phyloP scores from a whole-genome alignment of 495 filamentous ascomycete genomes.

The Pyronema omphalodes region DNA sequence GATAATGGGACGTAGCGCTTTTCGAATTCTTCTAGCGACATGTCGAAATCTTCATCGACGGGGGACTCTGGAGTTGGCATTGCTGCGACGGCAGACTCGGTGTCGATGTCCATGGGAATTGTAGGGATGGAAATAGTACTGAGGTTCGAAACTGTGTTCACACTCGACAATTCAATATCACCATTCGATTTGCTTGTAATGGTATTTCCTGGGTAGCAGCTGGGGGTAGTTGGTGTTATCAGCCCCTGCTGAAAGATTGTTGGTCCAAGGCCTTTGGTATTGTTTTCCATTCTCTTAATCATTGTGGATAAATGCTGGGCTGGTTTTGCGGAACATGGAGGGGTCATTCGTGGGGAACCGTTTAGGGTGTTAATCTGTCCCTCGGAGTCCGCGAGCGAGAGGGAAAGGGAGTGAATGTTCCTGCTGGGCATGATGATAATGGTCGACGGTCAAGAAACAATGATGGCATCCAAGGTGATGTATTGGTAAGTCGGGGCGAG shows the following conservation, averaged over 20 bases:
- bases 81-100: slow-evolving; percentile 49
- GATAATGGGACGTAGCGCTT: slow-evolving; percentile 20
- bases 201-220: neutral
- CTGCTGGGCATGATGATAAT: slow-evolving; percentile 15
- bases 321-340: neutral
- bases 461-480: neutral
- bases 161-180: neutral
- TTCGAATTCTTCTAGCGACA: slow-evolving; percentile 17
- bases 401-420: slow-evolving; percentile 17
- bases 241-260: slow-evolving; percentile 3
- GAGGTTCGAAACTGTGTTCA: slow-evolving; percentile 28
- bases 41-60: slow-evolving; percentile 15
- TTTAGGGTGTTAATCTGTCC: neutral
- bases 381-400: neutral
- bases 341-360: neutral
- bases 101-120: slow-evolving; percentile 64
- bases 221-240: slow-evolving; percentile 6
- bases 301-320: neutral
- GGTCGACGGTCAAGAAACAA: neutral
- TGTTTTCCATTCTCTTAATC: neutral
- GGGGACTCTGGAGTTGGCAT: slow-evolving; percentile 14
- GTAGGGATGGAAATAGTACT: slow-evolving; percentile 26
- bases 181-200: slow-evolving; percentile 4
- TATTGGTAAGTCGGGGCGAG: too few species aligned
- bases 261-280: neutral